phyloP scores from a whole-genome alignment of 768 basidiomycete species.

The Hygrocybe punicea region DNA sequence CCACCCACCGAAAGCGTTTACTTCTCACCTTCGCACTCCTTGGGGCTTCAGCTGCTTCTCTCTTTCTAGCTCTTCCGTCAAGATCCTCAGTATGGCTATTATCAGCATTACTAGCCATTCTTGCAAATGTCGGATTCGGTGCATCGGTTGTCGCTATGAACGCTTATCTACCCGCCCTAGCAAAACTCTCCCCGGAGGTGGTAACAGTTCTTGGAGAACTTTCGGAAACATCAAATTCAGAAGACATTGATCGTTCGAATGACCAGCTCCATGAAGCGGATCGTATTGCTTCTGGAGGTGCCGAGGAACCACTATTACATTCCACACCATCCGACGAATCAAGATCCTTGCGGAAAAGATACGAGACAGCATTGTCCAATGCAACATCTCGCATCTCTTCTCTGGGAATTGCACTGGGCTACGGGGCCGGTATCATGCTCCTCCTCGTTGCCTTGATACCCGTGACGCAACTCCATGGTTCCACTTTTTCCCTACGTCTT shows the following conservation, averaged over 20 bases:
- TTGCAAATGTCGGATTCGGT: slow-evolving; percentile 84
- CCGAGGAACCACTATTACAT: slow-evolving; percentile 36
- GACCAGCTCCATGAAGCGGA: slow-evolving; percentile 11
- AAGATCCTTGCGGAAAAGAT: slow-evolving; percentile 36
- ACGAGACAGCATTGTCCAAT: slow-evolving; percentile 59
- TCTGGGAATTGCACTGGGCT: slow-evolving; percentile 81
- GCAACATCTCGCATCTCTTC: slow-evolving; percentile 82
- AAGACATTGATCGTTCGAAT: slow-evolving; percentile 3
- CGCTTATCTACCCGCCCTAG: slow-evolving; percentile 76
- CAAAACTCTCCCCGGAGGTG: slow-evolving; percentile 63
- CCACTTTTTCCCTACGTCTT: slow-evolving; percentile 73
- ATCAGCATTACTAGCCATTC: slow-evolving; percentile 64
- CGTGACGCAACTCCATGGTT: slow-evolving; percentile 66
- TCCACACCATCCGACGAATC: slow-evolving; percentile 14
- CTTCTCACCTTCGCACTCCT: slow-evolving; percentile 70
- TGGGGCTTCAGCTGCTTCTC: slow-evolving; percentile 64
- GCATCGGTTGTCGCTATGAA: slow-evolving; percentile 88
- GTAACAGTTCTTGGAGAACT: slow-evolving; percentile 38
- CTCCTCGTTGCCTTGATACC: slow-evolving; percentile 76
- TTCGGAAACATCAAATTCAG: slow-evolving; percentile 14
- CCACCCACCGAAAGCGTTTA: slow-evolving; percentile 72
- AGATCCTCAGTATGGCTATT: slow-evolving; percentile 66
- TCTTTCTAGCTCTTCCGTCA: slow-evolving; percentile 74
- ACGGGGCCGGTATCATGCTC: slow-evolving; percentile 74
- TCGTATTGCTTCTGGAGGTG: background rate